phyloP scores from a whole-genome alignment of 2,329 filamentous ascomycete species.

The Colletotrichum abscissum region DNA sequence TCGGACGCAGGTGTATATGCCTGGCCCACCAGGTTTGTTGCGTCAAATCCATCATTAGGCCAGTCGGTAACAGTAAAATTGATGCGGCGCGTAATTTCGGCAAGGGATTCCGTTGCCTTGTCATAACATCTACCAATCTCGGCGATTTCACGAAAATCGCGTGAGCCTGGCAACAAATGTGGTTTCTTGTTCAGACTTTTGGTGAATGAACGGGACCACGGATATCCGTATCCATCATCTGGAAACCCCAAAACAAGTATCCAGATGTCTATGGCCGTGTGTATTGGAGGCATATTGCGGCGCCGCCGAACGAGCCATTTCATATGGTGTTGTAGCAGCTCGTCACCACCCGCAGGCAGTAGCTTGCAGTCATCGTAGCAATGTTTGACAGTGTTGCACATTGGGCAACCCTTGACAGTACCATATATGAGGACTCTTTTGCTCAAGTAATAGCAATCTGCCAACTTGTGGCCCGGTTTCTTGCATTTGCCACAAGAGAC shows the following conservation, averaged over 20 bases:
- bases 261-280: neutral
- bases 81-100: neutral
- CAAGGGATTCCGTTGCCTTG: neutral
- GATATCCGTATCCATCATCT: neutral
- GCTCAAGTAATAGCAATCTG: neutral
- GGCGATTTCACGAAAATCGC: too few relatives aligned
- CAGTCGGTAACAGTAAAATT: neutral
- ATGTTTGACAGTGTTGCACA: neutral
- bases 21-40: neutral
- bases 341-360: neutral
- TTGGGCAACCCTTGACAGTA: neutral
- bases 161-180: too few relatives aligned
- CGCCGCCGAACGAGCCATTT: constrained; percentile 2
- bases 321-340: neutral
- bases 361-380: neutral
- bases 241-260: neutral
- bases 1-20: neutral
- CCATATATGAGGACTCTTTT: accelerated
- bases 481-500: neutral
- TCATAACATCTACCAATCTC: too few relatives aligned
- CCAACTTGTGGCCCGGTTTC: neutral
- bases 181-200: neutral
- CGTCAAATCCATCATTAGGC: accelerated
- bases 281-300: neutral
- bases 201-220: neutral